Percentiles rank a stretch among this genome's conserved stretches.
These are phyloP conservation scores for Lasiosphaeria miniovina DNA, from an alignment of 495 filamentous ascomycete genomes.

Conservation along the genomic window DNA sequence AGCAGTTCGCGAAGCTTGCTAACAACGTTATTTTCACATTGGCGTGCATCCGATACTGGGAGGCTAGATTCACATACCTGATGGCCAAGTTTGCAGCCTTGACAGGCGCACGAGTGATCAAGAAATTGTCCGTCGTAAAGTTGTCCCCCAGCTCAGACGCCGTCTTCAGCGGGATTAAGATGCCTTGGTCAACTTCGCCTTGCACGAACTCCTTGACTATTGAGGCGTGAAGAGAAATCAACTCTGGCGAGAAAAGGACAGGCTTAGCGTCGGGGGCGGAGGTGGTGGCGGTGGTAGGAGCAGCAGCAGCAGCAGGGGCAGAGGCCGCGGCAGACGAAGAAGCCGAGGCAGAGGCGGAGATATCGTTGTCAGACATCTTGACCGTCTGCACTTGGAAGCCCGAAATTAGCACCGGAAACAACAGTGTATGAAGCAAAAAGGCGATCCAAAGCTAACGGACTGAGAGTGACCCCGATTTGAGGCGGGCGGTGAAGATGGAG, in stretches of 20 bases:
- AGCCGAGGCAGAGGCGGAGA: too few relatives aligned
- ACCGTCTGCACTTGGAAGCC: too few relatives aligned
- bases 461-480: too few relatives aligned
- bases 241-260: slow-evolving; percentile 10
- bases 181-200: slow-evolving; percentile 32
- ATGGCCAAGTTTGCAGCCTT: slow-evolving; percentile 52
- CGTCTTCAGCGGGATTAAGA: slow-evolving; percentile 56
- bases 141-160: slow-evolving; percentile 51
- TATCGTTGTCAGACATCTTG: too few relatives aligned
- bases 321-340: too few relatives aligned
- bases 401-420: too few relatives aligned
- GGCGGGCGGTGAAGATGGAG: too few relatives aligned
- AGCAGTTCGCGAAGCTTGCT: slow-evolving; percentile 48
- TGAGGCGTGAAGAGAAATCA: slow-evolving; percentile 29
- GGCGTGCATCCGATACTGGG: background rate
- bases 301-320: background rate
- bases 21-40: slow-evolving; percentile 9
- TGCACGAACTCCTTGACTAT: slow-evolving; percentile 29
- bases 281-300: background rate
- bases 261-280: background rate
- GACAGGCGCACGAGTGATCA: slow-evolving; percentile 50
- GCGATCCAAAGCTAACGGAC: too few relatives aligned
- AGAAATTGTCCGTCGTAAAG: slow-evolving; percentile 45
- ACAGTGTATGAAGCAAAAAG: too few relatives aligned
- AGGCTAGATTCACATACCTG: slow-evolving; percentile 38